Percentiles rank a stretch among this genome's conserved stretches.
Conservation (phyloP, 2,329 filamentous ascomycete species). For the Paraconiothyrium sp. region DNA sequence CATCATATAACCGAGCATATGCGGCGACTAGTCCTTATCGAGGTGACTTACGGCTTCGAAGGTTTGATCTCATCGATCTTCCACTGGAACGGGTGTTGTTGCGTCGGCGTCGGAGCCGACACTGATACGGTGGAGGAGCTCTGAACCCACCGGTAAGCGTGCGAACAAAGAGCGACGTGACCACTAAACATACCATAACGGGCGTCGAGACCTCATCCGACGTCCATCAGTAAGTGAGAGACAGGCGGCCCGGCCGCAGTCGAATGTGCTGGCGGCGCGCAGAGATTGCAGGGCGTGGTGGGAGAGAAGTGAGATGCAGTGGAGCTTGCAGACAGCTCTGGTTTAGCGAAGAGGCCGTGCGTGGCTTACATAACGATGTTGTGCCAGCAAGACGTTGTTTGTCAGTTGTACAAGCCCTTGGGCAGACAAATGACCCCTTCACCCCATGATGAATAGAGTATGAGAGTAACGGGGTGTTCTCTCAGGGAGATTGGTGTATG, state of each 20-base stretch:
- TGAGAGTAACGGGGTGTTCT: neutral
- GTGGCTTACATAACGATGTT: slow-evolving; percentile 10
- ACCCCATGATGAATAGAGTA: neutral
- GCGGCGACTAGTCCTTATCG: slow-evolving; percentile 4
- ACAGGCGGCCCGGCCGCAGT: slow-evolving; percentile 44
- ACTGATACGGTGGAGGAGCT: slow-evolving; percentile 76
- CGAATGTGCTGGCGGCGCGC: slow-evolving; percentile 38
- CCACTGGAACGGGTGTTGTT: slow-evolving; percentile 75
- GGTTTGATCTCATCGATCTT: slow-evolving; percentile 86
- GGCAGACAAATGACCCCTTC: neutral
- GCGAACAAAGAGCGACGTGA: slow-evolving; percentile 19
- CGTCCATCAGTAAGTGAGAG: slow-evolving; percentile 44
- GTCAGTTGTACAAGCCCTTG: neutral
- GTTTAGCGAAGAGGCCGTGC: slow-evolving; percentile 26
- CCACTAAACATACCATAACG: slow-evolving; percentile 45
- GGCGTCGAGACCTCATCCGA: slow-evolving; percentile 44
- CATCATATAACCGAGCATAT: slow-evolving; percentile 73
- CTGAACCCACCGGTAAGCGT: slow-evolving; percentile 41
- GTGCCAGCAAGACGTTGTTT: neutral
- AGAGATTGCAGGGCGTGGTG: slow-evolving; percentile 39
- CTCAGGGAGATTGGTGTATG: neutral
- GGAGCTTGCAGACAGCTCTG: slow-evolving; percentile 33
- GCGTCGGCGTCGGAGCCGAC: slow-evolving; percentile 75
- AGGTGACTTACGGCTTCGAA: slow-evolving; percentile 80
- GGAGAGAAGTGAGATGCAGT: slow-evolving; percentile 31